A percentile compares a stretch with the other conserved stretches of the same genome.
These are phyloP conservation scores for Penicillium manginii DNA, from an alignment of 495 filamentous ascomycete genomes.

Conservation along the genomic window DNA sequence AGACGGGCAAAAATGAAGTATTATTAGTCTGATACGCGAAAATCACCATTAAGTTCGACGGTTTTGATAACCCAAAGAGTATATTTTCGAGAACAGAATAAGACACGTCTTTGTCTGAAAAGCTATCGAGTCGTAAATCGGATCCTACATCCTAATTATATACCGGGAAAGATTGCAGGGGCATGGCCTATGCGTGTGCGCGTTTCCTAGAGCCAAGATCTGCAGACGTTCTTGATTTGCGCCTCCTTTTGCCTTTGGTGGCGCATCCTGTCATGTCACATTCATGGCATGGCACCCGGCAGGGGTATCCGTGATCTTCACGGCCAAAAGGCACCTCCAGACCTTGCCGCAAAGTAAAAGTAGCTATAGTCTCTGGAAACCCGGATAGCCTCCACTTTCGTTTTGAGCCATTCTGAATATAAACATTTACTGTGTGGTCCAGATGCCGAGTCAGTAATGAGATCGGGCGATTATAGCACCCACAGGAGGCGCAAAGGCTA, in stretches of 20 bases:
- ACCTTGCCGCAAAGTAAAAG: conserved; percentile 11
- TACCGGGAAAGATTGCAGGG: neutral
- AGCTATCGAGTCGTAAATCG: too few relatives aligned
- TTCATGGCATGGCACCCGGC: conserved; percentile 4
- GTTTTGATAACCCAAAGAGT: too few relatives aligned
- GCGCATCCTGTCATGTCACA: conserved; percentile 13
- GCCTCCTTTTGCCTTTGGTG: conserved; percentile 9
- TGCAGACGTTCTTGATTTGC: conserved; percentile 4
- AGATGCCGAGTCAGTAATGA: conserved; percentile 17
- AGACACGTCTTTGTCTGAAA: too few relatives aligned
- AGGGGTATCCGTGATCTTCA: conserved; percentile 16
- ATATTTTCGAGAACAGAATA: too few relatives aligned
- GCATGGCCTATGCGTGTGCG: neutral
- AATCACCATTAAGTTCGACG: too few relatives aligned
- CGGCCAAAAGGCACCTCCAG: conserved; percentile 20
- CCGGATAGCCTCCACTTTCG: conserved; percentile 24
- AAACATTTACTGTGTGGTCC: conserved; percentile 22
- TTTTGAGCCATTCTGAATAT: conserved; percentile 13
- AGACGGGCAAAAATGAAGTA: neutral
- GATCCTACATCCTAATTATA: neutral
- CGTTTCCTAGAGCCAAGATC: neutral
- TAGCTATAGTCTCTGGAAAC: conserved; percentile 21
- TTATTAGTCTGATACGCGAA: too few relatives aligned
- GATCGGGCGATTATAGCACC: conserved; percentile 18
- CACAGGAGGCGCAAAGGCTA: conserved; percentile 19